These are phyloP conservation scores for Flaveria trinervia DNA, from an alignment of 129 eudicot species.

Conservation along the genomic window DNA sequence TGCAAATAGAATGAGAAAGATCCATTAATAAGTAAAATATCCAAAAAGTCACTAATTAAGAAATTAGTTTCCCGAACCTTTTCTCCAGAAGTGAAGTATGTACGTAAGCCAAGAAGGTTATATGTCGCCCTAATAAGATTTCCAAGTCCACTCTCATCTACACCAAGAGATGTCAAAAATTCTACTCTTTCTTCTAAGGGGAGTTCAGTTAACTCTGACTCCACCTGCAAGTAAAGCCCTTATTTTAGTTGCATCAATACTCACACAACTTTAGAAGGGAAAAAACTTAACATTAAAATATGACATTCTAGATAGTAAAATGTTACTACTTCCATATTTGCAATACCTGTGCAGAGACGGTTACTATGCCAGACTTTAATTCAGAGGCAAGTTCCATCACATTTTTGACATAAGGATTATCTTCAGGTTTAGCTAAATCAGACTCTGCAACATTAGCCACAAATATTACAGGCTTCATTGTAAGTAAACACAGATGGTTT, in stretches of 20 bases:
- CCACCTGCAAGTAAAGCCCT: slow-evolving; percentile 58
- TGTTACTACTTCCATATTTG: slow-evolving; percentile 1
- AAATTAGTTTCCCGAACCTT: slow-evolving; percentile 47
- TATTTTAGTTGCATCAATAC: slow-evolving; percentile 24
- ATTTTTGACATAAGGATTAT: slow-evolving; percentile 75
- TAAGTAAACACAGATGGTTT: slow-evolving; percentile 89
- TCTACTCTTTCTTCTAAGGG: slow-evolving; percentile 86
- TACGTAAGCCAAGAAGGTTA: slow-evolving; percentile 83
- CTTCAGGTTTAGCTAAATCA: slow-evolving; percentile 83
- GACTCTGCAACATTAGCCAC: slow-evolving; percentile 96
- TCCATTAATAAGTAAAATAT: slow-evolving; percentile 4
- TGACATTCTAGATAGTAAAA: slow-evolving; percentile 1
- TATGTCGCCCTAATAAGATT: slow-evolving; percentile 95
- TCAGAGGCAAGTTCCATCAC: slow-evolving; percentile 81
- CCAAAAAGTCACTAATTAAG: neutral
- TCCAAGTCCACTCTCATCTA: slow-evolving; percentile 91
- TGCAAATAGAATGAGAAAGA: slow-evolving; percentile 31
- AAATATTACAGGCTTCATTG: slow-evolving; percentile 90
- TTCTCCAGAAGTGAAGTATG: slow-evolving; percentile 96
- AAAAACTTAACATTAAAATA: neutral
- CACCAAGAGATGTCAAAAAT: slow-evolving; percentile 85
- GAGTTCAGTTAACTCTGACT: slow-evolving; percentile 92
- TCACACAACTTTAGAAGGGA: neutral
- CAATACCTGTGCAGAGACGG: slow-evolving; percentile 94
- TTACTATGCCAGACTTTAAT: slow-evolving; percentile 82